These are phyloP conservation scores for Spatholobus suberectus DNA, from an alignment of 306 rosid genomes.

Conservation along the genomic window DNA sequence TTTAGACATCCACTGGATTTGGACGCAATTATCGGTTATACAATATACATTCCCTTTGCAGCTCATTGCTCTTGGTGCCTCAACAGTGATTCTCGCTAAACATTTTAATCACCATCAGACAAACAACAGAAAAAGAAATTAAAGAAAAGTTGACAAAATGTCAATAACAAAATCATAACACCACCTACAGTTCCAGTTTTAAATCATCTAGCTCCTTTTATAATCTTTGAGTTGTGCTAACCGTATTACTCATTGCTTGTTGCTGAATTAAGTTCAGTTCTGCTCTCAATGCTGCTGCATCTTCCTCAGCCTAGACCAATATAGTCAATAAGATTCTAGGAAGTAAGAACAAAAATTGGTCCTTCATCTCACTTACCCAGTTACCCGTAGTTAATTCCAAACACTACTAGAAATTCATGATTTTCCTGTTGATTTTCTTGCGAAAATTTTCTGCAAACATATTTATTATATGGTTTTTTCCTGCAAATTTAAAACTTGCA, in stretches of 20 bases:
- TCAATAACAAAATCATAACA: constrained; percentile 9
- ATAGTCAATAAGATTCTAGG: constrained; percentile 41
- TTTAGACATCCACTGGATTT: too few relatives aligned
- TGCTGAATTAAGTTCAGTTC: constrained; percentile 85
- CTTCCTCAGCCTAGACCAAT: constrained; percentile 92
- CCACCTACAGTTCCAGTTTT: constrained; percentile 75
- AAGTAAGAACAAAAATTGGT: constrained; percentile 21
- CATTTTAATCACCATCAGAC: constrained; percentile 43
- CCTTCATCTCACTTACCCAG: not conserved
- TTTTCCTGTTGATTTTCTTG: too few relatives aligned
- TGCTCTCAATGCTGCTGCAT: constrained; percentile 91
- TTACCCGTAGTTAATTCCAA: too few relatives aligned
- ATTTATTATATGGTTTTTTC: too few relatives aligned
- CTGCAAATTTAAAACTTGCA: too few relatives aligned
- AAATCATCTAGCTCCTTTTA: constrained; percentile 80
- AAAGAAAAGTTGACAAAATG: constrained; percentile 26
- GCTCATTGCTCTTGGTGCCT: constrained; percentile 93
- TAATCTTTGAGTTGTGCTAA: constrained; percentile 59
- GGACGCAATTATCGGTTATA: too few relatives aligned
- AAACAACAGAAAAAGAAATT: constrained; percentile 27
- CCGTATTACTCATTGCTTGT: constrained; percentile 74
- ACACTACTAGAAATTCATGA: too few relatives aligned
- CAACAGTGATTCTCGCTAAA: constrained; percentile 69
- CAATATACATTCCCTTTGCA: too few relatives aligned
- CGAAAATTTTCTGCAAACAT: too few relatives aligned